Evolutionary conservation across 2,329 filamentous ascomycete species (phyloP), one percentile per base, ranked within the genome.

Genomic region (Xylaria sp.): DNA sequence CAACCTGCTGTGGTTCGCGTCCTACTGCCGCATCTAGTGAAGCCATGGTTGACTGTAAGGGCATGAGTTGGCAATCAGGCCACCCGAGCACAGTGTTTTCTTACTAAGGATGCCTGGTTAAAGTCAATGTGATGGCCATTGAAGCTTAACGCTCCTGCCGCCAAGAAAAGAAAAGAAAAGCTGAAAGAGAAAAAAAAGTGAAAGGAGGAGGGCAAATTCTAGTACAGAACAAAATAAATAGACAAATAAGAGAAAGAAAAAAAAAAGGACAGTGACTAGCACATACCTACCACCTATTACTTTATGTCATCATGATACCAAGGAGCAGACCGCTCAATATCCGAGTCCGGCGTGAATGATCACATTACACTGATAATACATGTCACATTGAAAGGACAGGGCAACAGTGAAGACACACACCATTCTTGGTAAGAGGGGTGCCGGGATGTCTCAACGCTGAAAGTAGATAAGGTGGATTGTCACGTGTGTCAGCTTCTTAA

Each of bases 401-500:
- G 55, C 33, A 61, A 49, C 33, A 42, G 42, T 27, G 29, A 22
- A 51, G 29, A 51, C 17, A 56, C 17, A 56, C 36, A 20, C 33
- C 36, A 33, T 44, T 58, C 22, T 31, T 13, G 55, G 44, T 58
- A 58, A 44, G 45, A 58, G 44, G 58, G 61, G 25, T 61, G 58
- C 36, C n/a, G 38, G 17, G 58, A 44, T 61, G 45, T 33, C 53
- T 51, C 22, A 15, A 29, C 25, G 29, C 39, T 57, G 17, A 53
- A 54, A 42, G 58, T 29, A 31, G 44, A 57, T 38, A 58, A 62
- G 66, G 49, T 51, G 38, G 36, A 31, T 54, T 65, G 66, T 65
- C 66, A 65, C 62, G 62, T 62, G 49, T 62, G 53, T 55, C 58
- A 62, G 66, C 54, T 62, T 33, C 39, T 67, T 15, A 54, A 57